Base-by-base conservation (phyloP, 805 yeast genomes). In the Ogataea glucozyma region DNA sequence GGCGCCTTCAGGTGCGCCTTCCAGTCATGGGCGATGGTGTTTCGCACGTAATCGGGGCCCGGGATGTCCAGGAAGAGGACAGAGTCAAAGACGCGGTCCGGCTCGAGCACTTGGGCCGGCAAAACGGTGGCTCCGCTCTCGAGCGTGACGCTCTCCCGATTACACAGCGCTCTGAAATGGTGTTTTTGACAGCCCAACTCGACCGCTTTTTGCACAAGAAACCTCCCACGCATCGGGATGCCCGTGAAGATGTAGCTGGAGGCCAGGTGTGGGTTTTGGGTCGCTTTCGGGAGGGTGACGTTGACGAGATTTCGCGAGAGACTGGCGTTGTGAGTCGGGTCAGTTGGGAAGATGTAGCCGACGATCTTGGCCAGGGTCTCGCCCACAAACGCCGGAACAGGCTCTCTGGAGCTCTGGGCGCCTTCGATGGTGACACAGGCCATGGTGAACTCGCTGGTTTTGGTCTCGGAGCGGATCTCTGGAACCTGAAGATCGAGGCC, bases 41-140 rank as follows among this genome's bases (percentile, higher is more conserved):
- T 60, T 14, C 48, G 50, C 12, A 79, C 59, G 54, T 82, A 85
- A 0, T 57, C 60, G 0, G 48, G 41, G 13, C 71, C 66, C 0
- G 97, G 96, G 18, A 88, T 74, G 56, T 91, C 97, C 6, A 91
- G 52, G 2, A 91, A 69, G 20, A 88, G 58, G 11, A 86, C 66
- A 24, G 83, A 78, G 1, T 79, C 72, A 43, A 85, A 85, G 1
- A 58, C 45, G 43, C 81, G 75, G 6, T 79, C 67, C 8, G 79
- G 76, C 2, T 77, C 89, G 41, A 90, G 51, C 2, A 93, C 97
- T 56, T 88, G 85, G 1, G 76, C 76, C 0, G 97, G 85, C 2
- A 62, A 55, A 0, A 93, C 69, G 0, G 71, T 56, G 1, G 69
- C 72, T 1, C 95, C 96, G 47, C 78, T 66, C 1, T 69, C 77